Evolutionary conservation across 805 yeast genomes (phyloP).

Genomic region (Candida silvicultrix): DNA sequence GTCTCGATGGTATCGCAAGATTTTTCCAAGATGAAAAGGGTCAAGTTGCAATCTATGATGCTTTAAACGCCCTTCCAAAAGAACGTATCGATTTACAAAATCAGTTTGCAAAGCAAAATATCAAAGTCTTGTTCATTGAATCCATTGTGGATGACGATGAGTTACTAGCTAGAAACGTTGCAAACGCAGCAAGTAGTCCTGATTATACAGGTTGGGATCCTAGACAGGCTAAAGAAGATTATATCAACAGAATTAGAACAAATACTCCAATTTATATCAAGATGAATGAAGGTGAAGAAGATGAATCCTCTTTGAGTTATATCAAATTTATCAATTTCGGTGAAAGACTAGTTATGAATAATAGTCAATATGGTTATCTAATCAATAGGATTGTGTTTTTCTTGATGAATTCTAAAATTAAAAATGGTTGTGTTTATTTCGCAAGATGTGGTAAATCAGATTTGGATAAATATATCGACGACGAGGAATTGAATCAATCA

Average conservation of each 20-base stretch:
- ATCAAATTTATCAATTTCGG: conserved; percentile 91
- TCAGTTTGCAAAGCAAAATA: conserved; percentile 47
- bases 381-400: conserved; percentile 88
- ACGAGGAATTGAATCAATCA: conserved; percentile 73
- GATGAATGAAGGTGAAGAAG: conserved; percentile 35
- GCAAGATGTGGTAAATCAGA: conserved; percentile 66
- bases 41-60: conserved; percentile 95
- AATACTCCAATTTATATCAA: conserved; percentile 70
- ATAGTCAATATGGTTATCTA: conserved; percentile 81
- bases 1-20: conserved; percentile 59
- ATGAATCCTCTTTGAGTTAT: conserved; percentile 53
- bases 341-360: conserved; percentile 70
- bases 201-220: conserved; percentile 78
- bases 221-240: conserved; percentile 69
- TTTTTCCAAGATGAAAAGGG: conserved; percentile 77
- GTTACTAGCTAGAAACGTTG: conserved; percentile 67
- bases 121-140: conserved; percentile 84
- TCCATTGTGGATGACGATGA: conserved; percentile 70
- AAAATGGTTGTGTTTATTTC: conserved; percentile 85
- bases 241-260: conserved; percentile 60
- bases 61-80: conserved; percentile 75
- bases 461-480: conserved; percentile 54
- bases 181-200: conserved; percentile 81
- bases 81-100: conserved; percentile 57
- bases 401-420: conserved; percentile 84